Percentiles rank a stretch among this genome's conserved stretches.
Conservation (phyloP, 768 basidiomycete species). For the Tulasnella calospora region DNA sequence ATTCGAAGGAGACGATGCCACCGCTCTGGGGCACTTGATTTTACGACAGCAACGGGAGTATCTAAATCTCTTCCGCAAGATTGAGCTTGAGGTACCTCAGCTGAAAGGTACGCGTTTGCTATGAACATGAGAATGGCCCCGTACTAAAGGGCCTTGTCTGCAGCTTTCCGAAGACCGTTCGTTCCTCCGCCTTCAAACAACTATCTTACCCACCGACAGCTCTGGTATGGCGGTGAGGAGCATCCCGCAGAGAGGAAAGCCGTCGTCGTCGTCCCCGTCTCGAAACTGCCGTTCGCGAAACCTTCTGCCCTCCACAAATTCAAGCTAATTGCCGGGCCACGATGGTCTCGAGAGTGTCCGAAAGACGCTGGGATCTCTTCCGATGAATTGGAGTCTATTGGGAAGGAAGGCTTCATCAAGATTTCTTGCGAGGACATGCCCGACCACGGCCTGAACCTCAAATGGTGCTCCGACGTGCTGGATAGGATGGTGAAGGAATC, state of each 20-base stretch:
- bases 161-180: conserved; percentile 81
- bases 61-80: conserved; percentile 73
- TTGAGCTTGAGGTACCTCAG: conserved; percentile 84
- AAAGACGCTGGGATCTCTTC: conserved; percentile 55
- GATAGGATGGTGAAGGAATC: conserved; percentile 74
- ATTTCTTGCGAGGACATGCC: conserved; percentile 87
- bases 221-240: conserved; percentile 70
- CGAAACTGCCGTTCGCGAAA: conserved; percentile 60
- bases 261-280: conserved; percentile 67
- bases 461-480: conserved; percentile 86
- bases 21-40: conserved; percentile 64
- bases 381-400: conserved; percentile 28
- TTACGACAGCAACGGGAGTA: conserved; percentile 68
- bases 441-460: conserved; percentile 78
- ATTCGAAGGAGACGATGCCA: conserved; percentile 54
- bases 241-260: conserved; percentile 71
- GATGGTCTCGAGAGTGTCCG: conserved; percentile 77
- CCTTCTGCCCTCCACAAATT: conserved; percentile 73
- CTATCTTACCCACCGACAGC: conserved; percentile 61
- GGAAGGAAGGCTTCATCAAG: conserved; percentile 74
- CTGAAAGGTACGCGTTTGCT: conserved; percentile 59
- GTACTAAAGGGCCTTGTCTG: background rate
- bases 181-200: conserved; percentile 51
- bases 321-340: conserved; percentile 79
- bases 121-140: background rate